Conservation (phyloP, 108 stramenopile genomes). For the Fragilaria radians region DNA sequence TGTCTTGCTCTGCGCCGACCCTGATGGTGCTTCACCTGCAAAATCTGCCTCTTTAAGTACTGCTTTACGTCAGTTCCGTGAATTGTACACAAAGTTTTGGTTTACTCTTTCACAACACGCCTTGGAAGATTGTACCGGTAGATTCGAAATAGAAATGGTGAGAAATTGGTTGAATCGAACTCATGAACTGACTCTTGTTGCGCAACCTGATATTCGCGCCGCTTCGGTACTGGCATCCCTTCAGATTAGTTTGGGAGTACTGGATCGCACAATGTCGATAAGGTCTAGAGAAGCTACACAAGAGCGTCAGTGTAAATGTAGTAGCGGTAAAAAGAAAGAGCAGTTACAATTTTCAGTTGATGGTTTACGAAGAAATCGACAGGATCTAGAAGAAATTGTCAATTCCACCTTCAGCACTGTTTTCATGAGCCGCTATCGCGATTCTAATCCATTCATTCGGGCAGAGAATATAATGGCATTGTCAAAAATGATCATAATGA, state of each 20-base stretch:
- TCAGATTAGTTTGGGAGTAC: conserved; percentile 45
- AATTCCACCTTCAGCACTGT: conserved; percentile 50
- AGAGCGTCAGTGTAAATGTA: conserved; percentile 42
- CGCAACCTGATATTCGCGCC: conserved; percentile 75
- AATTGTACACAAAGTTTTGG: conserved; percentile 78
- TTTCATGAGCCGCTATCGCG: conserved; percentile 76
- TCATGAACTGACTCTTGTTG: conserved; percentile 60
- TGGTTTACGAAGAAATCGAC: conserved; percentile 39
- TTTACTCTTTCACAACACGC: conserved; percentile 51
- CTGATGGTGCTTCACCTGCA: conserved; percentile 13
- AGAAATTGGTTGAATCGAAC: conserved; percentile 46
- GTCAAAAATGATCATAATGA: conserved; percentile 44
- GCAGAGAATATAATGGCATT: conserved; percentile 53
- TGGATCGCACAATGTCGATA: conserved; percentile 47
- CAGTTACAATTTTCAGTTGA: conserved; percentile 46
- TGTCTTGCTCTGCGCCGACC: conserved; percentile 51
- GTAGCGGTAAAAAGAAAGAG: conserved; percentile 34
- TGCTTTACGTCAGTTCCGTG: conserved; percentile 38
- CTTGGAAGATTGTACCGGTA: conserved; percentile 13
- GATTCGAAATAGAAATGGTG: conserved; percentile 66
- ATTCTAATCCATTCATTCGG: conserved; percentile 72
- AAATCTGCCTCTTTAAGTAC: not conserved
- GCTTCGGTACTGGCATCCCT: conserved; percentile 61
- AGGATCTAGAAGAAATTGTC: conserved; percentile 53
- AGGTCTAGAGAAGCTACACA: conserved; percentile 41